phyloP scores from a whole-genome alignment of 768 basidiomycete species.

The Suillus spraguei region DNA sequence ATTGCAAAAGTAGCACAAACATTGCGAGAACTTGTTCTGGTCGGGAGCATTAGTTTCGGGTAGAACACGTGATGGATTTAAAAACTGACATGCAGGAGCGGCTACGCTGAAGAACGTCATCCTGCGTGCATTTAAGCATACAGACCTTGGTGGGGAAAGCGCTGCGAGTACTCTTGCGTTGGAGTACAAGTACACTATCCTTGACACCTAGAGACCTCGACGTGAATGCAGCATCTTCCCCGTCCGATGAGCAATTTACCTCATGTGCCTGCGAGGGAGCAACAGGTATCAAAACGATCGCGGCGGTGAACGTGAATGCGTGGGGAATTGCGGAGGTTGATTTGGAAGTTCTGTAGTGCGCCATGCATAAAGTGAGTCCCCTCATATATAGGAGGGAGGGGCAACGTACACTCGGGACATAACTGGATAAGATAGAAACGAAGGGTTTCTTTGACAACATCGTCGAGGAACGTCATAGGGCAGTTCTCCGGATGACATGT shows the following conservation, averaged over 20 bases:
- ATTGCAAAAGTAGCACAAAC: slow-evolving; percentile 16
- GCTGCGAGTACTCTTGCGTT: not conserved
- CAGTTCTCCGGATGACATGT: slow-evolving; percentile 22
- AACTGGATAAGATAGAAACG: slow-evolving; percentile 31
- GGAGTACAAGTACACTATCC: slow-evolving; percentile 25
- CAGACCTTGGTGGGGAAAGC: not conserved
- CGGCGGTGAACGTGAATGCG: no score
- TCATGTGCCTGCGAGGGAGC: slow-evolving; percentile 24
- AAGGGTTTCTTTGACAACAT: slow-evolving; percentile 40
- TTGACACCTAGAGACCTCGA: not conserved
- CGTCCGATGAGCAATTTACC: slow-evolving; percentile 13
- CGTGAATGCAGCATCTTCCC: slow-evolving; percentile 19
- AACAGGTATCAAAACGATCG: slow-evolving; percentile 12
- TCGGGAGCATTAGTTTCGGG: not conserved
- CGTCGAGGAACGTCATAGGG: slow-evolving; percentile 42
- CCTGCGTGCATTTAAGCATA: not conserved
- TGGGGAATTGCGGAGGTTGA: no score
- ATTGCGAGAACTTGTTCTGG: not conserved
- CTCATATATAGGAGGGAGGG: not conserved
- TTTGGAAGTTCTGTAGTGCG: slow-evolving; percentile 33
- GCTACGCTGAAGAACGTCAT: not conserved
- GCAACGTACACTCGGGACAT: slow-evolving; percentile 24
- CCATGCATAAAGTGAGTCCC: not conserved
- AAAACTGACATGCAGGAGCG: not conserved
- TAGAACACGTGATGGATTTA: not conserved